Evolutionary conservation across 257 asterid genomes (phyloP).

Genomic region (Solanum ahanhuiri): DNA sequence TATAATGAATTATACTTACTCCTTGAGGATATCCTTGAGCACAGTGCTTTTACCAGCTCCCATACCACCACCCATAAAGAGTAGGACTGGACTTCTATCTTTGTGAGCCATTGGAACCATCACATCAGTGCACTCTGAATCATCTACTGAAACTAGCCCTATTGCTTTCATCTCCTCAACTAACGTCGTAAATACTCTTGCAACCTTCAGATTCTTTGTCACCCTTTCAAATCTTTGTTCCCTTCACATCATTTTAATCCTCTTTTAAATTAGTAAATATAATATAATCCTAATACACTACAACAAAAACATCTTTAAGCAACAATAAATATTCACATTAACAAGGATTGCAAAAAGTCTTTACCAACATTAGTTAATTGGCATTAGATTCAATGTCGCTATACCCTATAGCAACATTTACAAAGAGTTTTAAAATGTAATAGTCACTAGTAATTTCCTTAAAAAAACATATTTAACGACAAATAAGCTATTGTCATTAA

Average conservation of each 20-base stretch:
- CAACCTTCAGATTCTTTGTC: constrained; percentile 65
- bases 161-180: constrained; percentile 21
- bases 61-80: constrained; percentile 19
- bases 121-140: constrained; percentile 11
- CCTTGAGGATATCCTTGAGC: constrained; percentile 18
- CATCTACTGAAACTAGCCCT: constrained; percentile 11
- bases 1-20: not conserved
- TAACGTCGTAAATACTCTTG: constrained; percentile 11
- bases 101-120: constrained; percentile 21
- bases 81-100: constrained; percentile 18
- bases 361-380: not conserved
- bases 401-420: not conserved
- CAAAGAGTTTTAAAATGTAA: not conserved
- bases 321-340: not conserved
- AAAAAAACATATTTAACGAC: no score
- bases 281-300: not conserved
- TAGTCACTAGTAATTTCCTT: not conserved
- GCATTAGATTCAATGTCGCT: not conserved
- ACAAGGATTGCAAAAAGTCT: not conserved
- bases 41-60: constrained; percentile 19
- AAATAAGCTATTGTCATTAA: no score
- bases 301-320: not conserved
- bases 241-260: constrained; percentile 17
- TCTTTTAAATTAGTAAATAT: not conserved
- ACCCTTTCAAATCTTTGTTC: constrained; percentile 92